Conservation (phyloP, 306 rosid genomes). For the Datisca glomerata region DNA sequence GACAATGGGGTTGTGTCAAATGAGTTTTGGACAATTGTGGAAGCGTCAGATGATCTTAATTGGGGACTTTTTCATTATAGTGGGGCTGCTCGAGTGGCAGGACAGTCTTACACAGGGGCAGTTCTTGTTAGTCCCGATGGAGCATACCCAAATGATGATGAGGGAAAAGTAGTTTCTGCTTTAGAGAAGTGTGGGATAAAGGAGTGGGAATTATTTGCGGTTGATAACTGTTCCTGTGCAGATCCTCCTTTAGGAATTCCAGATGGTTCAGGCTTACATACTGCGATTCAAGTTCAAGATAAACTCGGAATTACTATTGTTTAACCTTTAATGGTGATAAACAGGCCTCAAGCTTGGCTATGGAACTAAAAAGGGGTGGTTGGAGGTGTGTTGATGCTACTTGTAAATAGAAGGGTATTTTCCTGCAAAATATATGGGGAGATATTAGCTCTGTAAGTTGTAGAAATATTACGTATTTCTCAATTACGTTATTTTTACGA, state of each 20-base stretch:
- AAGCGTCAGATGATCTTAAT: constrained; percentile 55
- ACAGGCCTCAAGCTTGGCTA: too few relatives aligned
- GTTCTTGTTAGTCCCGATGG: constrained; percentile 84
- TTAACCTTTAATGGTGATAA: too few relatives aligned
- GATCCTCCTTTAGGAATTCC: constrained; percentile 71
- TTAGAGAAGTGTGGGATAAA: constrained; percentile 57
- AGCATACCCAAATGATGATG: constrained; percentile 32
- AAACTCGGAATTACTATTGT: background rate
- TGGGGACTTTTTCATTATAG: constrained; percentile 82
- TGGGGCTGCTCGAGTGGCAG: constrained; percentile 83
- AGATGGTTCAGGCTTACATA: constrained; percentile 50
- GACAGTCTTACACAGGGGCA: constrained; percentile 76
- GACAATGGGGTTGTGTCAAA: constrained; percentile 87
- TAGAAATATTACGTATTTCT: too few relatives aligned
- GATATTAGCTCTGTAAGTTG: too few relatives aligned
- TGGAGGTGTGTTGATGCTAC: too few relatives aligned
- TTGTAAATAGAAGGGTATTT: too few relatives aligned
- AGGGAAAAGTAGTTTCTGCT: constrained; percentile 30
- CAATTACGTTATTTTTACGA: too few relatives aligned
- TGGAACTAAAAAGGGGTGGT: too few relatives aligned
- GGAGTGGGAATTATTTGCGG: constrained; percentile 57
- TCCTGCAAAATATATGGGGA: too few relatives aligned
- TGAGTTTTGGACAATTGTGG: constrained; percentile 82
- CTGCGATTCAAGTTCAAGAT: constrained; percentile 4
- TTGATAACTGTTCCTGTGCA: constrained; percentile 49